phyloP scores from a whole-genome alignment of 129 eudicot genomes.

The Lonicera japonica region DNA sequence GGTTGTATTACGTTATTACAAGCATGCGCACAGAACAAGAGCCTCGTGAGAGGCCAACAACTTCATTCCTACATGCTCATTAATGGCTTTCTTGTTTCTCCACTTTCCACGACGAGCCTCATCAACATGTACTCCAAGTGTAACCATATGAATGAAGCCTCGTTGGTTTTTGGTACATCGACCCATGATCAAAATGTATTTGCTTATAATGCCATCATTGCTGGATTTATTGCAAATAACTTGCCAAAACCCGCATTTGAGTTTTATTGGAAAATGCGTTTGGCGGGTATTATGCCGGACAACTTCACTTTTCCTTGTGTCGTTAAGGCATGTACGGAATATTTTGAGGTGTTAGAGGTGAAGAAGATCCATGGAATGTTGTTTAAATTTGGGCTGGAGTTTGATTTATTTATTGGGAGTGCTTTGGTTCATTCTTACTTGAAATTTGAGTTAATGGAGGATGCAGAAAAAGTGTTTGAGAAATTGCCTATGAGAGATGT shows the following conservation, averaged over 20 bases:
- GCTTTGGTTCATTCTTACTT: conserved; percentile 52
- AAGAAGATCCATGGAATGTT: conserved; percentile 57
- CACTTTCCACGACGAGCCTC: conserved; percentile 62
- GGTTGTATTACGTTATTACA: conserved; percentile 49
- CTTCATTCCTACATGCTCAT: conserved; percentile 56
- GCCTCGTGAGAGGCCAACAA: conserved; percentile 39
- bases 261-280: conserved; percentile 41
- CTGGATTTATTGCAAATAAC: conserved; percentile 45
- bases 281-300: conserved; percentile 40
- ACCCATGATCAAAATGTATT: conserved; percentile 36
- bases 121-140: conserved; percentile 89
- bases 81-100: conserved; percentile 47
- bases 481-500: conserved; percentile 56
- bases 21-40: conserved; percentile 38
- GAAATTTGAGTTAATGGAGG: conserved; percentile 39
- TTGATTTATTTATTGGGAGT: conserved; percentile 67
- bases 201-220: conserved; percentile 51
- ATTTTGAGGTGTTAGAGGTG: conserved; percentile 24
- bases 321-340: conserved; percentile 52
- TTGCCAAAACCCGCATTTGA: conserved; percentile 31
- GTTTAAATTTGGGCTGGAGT: conserved; percentile 52
- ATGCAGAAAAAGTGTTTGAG: conserved; percentile 58
- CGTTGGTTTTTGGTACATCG: conserved; percentile 33
- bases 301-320: conserved; percentile 73
- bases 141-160: conserved; percentile 40